phyloP scores from a whole-genome alignment of 192 early-diverging fungal genomes.

The Linnemannia schmuckeri region DNA sequence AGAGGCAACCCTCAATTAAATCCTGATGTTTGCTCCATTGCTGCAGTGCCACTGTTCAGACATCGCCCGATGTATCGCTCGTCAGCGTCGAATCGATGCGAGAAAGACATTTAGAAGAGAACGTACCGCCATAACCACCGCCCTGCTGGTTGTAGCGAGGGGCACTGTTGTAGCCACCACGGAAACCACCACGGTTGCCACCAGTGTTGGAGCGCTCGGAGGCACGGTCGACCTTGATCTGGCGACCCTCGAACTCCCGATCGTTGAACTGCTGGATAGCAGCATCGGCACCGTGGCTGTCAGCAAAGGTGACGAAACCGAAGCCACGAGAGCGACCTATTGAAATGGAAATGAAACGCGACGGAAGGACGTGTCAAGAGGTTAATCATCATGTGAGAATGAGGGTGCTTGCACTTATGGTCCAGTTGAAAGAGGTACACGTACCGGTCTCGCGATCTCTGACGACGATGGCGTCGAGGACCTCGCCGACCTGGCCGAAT shows the following conservation, averaged over 20 bases:
- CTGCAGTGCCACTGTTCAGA: not conserved
- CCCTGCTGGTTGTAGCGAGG: constrained; percentile 20
- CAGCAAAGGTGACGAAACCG: constrained; percentile 82
- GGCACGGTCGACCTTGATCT: constrained; percentile 70
- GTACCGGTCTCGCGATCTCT: constrained; percentile 81
- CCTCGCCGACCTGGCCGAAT: constrained; percentile 74
- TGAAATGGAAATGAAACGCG: not conserved
- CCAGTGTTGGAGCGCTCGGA: constrained; percentile 46
- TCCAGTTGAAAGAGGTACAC: not conserved
- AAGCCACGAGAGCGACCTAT: constrained; percentile 84
- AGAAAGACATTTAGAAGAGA: not conserved
- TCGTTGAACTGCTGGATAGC: constrained; percentile 76
- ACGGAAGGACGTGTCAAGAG: not conserved
- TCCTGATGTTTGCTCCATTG: too few species aligned
- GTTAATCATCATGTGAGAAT: not conserved
- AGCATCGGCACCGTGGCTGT: constrained; percentile 59
- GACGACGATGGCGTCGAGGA: constrained; percentile 77
- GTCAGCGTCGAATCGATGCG: not conserved
- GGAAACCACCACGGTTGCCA: constrained; percentile 32
- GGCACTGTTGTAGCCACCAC: constrained; percentile 41
- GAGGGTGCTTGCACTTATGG: not conserved
- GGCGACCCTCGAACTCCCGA: constrained; percentile 80
- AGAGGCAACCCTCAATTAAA: too few species aligned
- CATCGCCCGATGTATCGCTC: not conserved
- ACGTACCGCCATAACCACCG: constrained; percentile 4